A percentile compares a stretch with the other conserved stretches of the same genome.
Evolutionary conservation across 129 eudicot species (phyloP).

Genomic region (Ambrosia trifida): DNA sequence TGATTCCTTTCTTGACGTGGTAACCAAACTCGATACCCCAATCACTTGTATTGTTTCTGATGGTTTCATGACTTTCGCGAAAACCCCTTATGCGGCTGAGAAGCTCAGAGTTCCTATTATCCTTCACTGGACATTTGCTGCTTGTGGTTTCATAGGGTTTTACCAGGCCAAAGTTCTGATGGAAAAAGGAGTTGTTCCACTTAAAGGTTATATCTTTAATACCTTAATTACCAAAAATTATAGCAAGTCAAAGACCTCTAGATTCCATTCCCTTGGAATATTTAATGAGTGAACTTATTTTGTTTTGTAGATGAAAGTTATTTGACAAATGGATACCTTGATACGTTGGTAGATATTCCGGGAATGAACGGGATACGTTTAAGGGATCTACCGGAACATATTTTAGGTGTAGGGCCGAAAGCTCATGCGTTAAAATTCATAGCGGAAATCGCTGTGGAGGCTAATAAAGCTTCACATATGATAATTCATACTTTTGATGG

Average conservation of each 20-base stretch:
- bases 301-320: conserved; percentile 44
- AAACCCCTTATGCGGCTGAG: conserved; percentile 10
- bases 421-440: conserved; percentile 35
- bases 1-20: conserved; percentile 23
- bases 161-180: conserved; percentile 20
- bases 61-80: conserved; percentile 33
- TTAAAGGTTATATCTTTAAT: conserved; percentile 16
- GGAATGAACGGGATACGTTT: conserved; percentile 48
- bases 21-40: conserved; percentile 14
- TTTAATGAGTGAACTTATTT: background rate
- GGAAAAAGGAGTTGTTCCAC: conserved; percentile 32
- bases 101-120: conserved; percentile 17
- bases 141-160: conserved; percentile 27
- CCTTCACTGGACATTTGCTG: conserved; percentile 23
- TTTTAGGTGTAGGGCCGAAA: conserved; percentile 41
- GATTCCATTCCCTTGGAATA: background rate
- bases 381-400: conserved; percentile 53
- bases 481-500: conserved; percentile 56
- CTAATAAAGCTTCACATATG: conserved; percentile 35
- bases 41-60: conserved; percentile 39
- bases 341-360: conserved; percentile 40
- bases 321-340: conserved; percentile 49
- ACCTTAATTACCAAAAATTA: no score
- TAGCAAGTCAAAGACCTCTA: background rate
- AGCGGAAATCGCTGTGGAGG: background rate